These are phyloP conservation scores for Silene coronaria DNA, from an alignment of 179 eudicot species.

Conservation along the genomic window DNA sequence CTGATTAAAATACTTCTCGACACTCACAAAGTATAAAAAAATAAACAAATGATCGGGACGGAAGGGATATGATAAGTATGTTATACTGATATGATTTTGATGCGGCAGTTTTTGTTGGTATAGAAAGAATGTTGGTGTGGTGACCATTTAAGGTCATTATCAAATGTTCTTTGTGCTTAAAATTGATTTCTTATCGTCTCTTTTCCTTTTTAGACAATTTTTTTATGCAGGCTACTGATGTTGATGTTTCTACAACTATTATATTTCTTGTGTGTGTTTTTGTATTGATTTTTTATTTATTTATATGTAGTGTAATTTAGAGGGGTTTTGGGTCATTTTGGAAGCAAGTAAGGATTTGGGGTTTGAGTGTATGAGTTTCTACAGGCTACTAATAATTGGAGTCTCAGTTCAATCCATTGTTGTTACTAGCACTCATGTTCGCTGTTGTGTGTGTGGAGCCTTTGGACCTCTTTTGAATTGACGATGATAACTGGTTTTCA, in stretches of 20 bases:
- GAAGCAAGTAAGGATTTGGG: neutral
- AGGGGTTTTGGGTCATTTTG: neutral
- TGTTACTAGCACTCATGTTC: neutral
- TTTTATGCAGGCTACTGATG: neutral
- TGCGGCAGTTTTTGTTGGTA: neutral
- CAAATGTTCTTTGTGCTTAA: neutral
- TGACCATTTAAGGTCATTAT: constrained; percentile 9
- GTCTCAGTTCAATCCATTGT: neutral
- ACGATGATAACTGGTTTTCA: neutral
- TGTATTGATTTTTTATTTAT: neutral
- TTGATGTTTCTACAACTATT: neutral
- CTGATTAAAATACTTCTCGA: too few species aligned
- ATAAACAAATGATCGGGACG: too few species aligned
- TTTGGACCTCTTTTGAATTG: neutral
- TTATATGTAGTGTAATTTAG: neutral
- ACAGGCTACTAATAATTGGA: neutral
- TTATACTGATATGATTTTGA: neutral
- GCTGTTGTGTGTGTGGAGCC: neutral
- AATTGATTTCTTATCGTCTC: too few species aligned
- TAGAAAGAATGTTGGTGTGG: neutral
- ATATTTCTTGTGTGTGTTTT: neutral
- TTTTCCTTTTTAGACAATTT: neutral
- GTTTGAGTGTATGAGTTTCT: neutral
- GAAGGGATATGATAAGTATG: neutral
- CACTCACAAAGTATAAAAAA: too few species aligned